Base-by-base conservation (phyloP, 1,284 basidiomycete species). In the Ceratobasidium papillatum region DNA sequence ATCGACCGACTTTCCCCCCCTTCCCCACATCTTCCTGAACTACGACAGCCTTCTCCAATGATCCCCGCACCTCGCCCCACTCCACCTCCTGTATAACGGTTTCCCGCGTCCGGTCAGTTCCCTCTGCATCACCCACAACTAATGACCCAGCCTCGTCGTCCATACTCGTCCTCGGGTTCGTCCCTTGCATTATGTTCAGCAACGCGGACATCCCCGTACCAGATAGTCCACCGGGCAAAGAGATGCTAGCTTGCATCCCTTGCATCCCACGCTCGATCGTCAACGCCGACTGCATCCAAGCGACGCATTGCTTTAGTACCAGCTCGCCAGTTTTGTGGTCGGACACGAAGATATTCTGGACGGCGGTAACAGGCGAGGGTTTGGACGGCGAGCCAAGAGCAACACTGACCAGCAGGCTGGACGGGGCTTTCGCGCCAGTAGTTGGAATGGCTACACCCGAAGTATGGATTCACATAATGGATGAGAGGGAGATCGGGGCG, bases 91-190 rank as follows among this genome's bases (percentile, higher is more conserved):
- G 45, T n/a, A 27, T 81, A 73, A 85, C 85, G 74, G 94, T 78
- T 75, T 85, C 84, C 93, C 93, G 94, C 0, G 89, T 90, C 27
- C 90, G 90, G 43, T 91, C 85, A 5, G 87, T 83, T 41, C 80
- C 84, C 54, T 89, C 87, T 77, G 84, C 86, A 4, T 85, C 89
- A 4, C 80, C 81, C 14, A 93, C 79, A 78, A 89, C 88, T 34
- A 75, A 74, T 1, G 77, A 77, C 9, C 76, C 34, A 25, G 80
- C 79, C 1, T 80, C 71, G 78, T 79, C 63, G 59, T 76, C 72
- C 78, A 81, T 73, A 84, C 62, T n/a, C 78, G 77, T 69, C 81
- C 80, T 76, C 41, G 78, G 56, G 52, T 77, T 79, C 52, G 80
- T 76, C 17, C 81, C 78, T 25, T 79, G 78, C 65, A 81, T 78